Conservation (phyloP, 805 yeast genomes). For the Myxozyma monticola region DNA sequence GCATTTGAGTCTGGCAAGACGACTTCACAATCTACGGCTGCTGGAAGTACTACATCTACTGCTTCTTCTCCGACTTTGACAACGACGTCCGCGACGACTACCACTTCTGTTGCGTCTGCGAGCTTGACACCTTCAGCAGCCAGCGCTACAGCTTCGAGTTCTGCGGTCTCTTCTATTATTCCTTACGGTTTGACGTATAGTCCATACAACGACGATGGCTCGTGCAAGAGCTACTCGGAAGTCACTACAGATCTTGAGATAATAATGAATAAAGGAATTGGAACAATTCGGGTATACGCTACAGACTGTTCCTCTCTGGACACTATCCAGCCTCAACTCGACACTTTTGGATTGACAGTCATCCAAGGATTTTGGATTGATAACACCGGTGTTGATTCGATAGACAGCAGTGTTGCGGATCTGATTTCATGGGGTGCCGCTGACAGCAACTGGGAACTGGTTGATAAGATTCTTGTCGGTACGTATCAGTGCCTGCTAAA, state of each 20-base stretch:
- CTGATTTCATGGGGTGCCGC: conserved; percentile 54
- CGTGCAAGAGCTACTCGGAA: conserved; percentile 63
- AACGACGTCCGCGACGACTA: neutral
- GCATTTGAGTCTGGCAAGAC: neutral
- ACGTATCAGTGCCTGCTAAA: neutral
- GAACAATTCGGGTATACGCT: conserved; percentile 74
- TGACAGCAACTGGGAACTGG: conserved; percentile 61
- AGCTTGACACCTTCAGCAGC: conserved; percentile 6
- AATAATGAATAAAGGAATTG: conserved; percentile 63
- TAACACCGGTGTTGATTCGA: conserved; percentile 62
- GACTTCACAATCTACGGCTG: neutral
- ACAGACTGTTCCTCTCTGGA: conserved; percentile 76
- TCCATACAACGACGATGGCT: conserved; percentile 61
- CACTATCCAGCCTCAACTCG: conserved; percentile 38
- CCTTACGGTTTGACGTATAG: conserved; percentile 33
- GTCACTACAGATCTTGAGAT: conserved; percentile 60
- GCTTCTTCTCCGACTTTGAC: conserved; percentile 4
- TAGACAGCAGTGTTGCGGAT: conserved; percentile 58
- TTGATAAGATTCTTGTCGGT: conserved; percentile 72
- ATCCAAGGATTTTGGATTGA: conserved; percentile 89
- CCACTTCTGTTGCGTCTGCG: conserved; percentile 5
- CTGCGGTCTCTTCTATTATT: conserved; percentile 19
- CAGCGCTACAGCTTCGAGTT: conserved; percentile 1
- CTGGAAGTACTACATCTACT: neutral
- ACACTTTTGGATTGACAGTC: conserved; percentile 56